Evolutionary conservation across 2,329 filamentous ascomycete genomes (phyloP).

Genomic region (Tolypocladium cylindrosporum): DNA sequence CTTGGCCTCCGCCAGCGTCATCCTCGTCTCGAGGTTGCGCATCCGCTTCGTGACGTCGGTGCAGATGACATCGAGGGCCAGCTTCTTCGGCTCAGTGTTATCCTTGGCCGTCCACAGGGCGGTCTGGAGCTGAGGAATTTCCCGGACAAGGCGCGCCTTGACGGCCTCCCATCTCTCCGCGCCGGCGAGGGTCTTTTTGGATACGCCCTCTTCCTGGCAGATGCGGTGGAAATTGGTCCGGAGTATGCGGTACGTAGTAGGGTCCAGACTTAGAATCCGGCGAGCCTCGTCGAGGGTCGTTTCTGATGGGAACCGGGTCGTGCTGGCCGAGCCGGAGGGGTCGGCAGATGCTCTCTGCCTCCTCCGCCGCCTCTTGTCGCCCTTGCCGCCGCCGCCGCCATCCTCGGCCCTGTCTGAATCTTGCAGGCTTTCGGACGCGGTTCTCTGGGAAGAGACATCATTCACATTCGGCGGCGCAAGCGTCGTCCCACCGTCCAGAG

Average conservation of each 20-base stretch:
- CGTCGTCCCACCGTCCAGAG: background rate
- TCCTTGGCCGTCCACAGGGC: constrained; percentile 50
- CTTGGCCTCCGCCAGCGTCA: constrained; percentile 67
- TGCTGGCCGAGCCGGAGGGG: constrained; percentile 56
- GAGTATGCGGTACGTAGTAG: constrained; percentile 50
- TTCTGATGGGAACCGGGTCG: constrained; percentile 71
- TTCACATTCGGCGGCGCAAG: background rate
- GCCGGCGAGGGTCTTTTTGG: constrained; percentile 68
- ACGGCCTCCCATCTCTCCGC: constrained; percentile 63
- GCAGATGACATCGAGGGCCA: constrained; percentile 71
- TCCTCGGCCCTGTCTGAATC: background rate
- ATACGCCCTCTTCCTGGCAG: constrained; percentile 55
- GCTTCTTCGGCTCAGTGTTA: constrained; percentile 49
- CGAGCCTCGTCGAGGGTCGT: constrained; percentile 75
- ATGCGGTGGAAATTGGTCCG: constrained; percentile 60
- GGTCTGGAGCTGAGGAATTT: constrained; percentile 52
- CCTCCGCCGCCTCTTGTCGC: constrained; percentile 44
- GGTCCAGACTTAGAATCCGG: constrained; percentile 54
- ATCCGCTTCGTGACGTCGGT: constrained; percentile 75
- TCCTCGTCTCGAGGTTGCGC: constrained; percentile 51
- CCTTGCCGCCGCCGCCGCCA: background rate
- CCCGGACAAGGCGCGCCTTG: constrained; percentile 57
- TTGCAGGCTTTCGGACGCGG: background rate
- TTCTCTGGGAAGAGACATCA: background rate
- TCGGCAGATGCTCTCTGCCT: constrained; percentile 60